These are phyloP conservation scores for Handroanthus guayacan DNA, from an alignment of 257 asterid species.

Conservation along the genomic window DNA sequence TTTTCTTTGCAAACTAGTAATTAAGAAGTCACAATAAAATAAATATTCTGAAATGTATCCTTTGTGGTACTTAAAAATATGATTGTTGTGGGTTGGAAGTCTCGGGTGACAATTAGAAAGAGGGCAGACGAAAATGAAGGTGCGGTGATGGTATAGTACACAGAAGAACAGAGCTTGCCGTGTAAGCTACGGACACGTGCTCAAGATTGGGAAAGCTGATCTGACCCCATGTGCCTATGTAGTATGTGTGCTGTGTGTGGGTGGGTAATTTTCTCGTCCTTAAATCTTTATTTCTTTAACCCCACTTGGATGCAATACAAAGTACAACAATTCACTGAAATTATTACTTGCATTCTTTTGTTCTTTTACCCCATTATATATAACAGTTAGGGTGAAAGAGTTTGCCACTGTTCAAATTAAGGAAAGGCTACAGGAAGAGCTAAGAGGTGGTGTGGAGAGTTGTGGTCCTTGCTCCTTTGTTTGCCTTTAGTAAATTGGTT, in stretches of 20 bases:
- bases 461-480: slow-evolving; percentile 39
- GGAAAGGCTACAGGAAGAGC: slow-evolving; percentile 24
- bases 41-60: not conserved
- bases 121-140: not conserved
- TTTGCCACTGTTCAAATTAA: slow-evolving; percentile 14
- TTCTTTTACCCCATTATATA: slow-evolving; percentile 8
- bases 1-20: not conserved
- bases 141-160: not conserved
- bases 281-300: slow-evolving; percentile 13
- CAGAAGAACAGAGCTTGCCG: slow-evolving; percentile 49
- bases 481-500: slow-evolving; percentile 20
- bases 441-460: slow-evolving; percentile 35
- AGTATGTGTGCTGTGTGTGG: not conserved
- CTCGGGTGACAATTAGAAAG: not conserved
- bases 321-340: slow-evolving; percentile 37
- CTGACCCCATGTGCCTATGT: slow-evolving; percentile 44
- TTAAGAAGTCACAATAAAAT: not conserved
- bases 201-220: slow-evolving; percentile 32
- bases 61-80: not conserved
- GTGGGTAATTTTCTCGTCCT: slow-evolving; percentile 23
- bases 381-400: not conserved
- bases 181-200: slow-evolving; percentile 60
- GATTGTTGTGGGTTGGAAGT: not conserved
- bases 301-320: slow-evolving; percentile 38
- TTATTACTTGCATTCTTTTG: slow-evolving; percentile 23